Evolutionary conservation across 768 basidiomycete species (phyloP).

Genomic region (Phaeotremella skinneri): DNA sequence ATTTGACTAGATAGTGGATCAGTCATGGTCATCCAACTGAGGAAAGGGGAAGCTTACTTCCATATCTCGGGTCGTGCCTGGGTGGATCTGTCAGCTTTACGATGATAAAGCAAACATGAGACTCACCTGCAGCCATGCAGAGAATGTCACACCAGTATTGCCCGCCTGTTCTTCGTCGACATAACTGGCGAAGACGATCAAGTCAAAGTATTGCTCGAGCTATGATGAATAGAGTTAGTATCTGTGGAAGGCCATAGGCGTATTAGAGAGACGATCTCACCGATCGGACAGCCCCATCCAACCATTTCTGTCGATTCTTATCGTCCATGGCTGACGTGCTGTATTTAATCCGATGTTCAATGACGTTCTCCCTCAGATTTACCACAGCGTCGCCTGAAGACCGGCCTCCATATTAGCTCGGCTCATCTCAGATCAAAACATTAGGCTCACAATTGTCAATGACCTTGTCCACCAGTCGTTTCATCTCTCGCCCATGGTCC

Average conservation of each 20-base stretch:
- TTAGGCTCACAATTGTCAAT: constrained; percentile 69
- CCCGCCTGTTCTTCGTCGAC: constrained; percentile 61
- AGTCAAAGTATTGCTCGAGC: constrained; percentile 67
- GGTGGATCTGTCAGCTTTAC: background rate
- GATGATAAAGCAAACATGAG: background rate
- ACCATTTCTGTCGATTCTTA: constrained; percentile 53
- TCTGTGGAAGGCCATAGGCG: background rate
- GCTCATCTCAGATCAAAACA: background rate
- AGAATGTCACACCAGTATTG: constrained; percentile 67
- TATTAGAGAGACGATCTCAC: constrained; percentile 14
- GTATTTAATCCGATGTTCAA: constrained; percentile 78
- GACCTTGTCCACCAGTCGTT: constrained; percentile 82
- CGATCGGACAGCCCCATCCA: constrained; percentile 40
- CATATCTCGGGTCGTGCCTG: constrained; percentile 83
- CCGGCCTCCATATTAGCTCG: background rate
- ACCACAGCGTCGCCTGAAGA: constrained; percentile 81
- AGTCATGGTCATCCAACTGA: background rate
- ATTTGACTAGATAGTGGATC: constrained; percentile 63
- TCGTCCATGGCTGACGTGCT: constrained; percentile 74
- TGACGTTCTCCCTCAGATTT: constrained; percentile 85
- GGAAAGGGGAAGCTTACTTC: constrained; percentile 60
- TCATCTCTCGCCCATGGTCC: constrained; percentile 79
- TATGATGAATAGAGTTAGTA: constrained; percentile 14
- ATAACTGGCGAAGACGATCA: constrained; percentile 88
- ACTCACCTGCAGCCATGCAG: constrained; percentile 77